Percentiles rank a stretch among this genome's conserved stretches.
These are phyloP conservation scores for Myxozyma nipponensis DNA, from an alignment of 805 yeast genomes.

Conservation along the genomic window DNA sequence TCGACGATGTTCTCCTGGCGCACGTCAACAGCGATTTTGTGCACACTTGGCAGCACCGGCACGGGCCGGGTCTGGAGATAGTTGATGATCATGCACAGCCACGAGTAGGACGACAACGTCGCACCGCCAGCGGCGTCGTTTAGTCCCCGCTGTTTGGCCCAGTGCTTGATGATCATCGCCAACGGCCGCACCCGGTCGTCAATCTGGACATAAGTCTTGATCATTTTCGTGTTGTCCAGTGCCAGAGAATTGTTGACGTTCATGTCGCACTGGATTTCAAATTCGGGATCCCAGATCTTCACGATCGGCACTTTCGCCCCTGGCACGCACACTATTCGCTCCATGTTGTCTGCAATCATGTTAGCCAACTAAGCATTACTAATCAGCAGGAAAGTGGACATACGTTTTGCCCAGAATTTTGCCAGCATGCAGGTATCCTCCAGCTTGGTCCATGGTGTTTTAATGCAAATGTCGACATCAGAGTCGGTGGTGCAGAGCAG, in stretches of 20 bases:
- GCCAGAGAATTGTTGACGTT: constrained; percentile 32
- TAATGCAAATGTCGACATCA: constrained; percentile 31
- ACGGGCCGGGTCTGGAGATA: constrained; percentile 28
- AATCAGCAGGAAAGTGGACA: not conserved
- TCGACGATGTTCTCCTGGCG: constrained; percentile 14
- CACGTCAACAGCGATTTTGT: constrained; percentile 16
- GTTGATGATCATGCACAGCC: constrained; percentile 31
- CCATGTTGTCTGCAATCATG: constrained; percentile 22
- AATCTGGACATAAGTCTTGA: constrained; percentile 29
- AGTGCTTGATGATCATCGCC: constrained; percentile 30
- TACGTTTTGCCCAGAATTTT: constrained; percentile 23
- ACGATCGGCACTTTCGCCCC: constrained; percentile 33
- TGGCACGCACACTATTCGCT: constrained; percentile 30
- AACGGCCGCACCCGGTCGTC: constrained; percentile 31
- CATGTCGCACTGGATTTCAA: constrained; percentile 30
- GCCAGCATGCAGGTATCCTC: constrained; percentile 28
- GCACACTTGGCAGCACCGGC: constrained; percentile 30
- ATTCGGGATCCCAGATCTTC: constrained; percentile 31
- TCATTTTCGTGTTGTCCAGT: constrained; percentile 29
- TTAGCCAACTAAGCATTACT: not conserved
- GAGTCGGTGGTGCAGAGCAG: constrained; percentile 26
- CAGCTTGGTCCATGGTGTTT: constrained; percentile 18
- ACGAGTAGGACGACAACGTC: constrained; percentile 31
- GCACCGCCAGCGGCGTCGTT: constrained; percentile 34
- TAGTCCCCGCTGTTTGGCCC: constrained; percentile 31